Percentiles rank a stretch among this genome's conserved stretches.
Conservation (phyloP, 129 eudicot genomes). For the Flaveria trinervia region DNA sequence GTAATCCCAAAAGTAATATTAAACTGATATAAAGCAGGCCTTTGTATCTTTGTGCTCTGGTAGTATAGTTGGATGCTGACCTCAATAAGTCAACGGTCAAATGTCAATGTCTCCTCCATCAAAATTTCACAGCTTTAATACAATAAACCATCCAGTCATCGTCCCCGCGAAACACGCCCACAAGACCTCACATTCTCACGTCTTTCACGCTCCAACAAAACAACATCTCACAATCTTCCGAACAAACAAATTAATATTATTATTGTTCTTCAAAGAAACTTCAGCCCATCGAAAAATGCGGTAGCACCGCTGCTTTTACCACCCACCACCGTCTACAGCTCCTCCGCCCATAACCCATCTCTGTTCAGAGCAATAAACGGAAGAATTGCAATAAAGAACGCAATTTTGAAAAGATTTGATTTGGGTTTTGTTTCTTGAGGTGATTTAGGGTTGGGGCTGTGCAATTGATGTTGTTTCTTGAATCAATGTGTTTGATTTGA, state of each 20-base stretch:
- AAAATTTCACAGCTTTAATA: conserved; percentile 21
- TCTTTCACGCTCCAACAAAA: conserved; percentile 34
- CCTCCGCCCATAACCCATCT: background rate
- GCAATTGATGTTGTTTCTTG: conserved; percentile 12
- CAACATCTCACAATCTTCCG: background rate
- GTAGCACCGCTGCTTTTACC: background rate
- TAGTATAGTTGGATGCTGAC: conserved; percentile 5
- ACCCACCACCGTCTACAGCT: background rate
- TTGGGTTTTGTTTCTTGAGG: conserved; percentile 38
- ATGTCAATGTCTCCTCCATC: background rate
- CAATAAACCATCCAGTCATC: conserved; percentile 3
- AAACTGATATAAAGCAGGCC: no score
- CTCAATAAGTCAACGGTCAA: background rate
- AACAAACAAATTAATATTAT: background rate
- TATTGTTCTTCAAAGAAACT: conserved; percentile 14
- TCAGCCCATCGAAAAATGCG: background rate
- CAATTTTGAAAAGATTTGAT: conserved; percentile 23
- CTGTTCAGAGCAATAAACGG: background rate
- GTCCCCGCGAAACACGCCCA: conserved; percentile 34
- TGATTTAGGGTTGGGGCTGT: conserved; percentile 29
- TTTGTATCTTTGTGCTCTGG: conserved; percentile 17
- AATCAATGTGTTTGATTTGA: background rate
- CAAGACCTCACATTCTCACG: conserved; percentile 39
- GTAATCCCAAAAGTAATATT: no score
- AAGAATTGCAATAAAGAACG: background rate